Evolutionary conservation across 805 yeast species (phyloP), one percentile per base, ranked within the genome.

Genomic region (Cyberlindnera maclurae): DNA sequence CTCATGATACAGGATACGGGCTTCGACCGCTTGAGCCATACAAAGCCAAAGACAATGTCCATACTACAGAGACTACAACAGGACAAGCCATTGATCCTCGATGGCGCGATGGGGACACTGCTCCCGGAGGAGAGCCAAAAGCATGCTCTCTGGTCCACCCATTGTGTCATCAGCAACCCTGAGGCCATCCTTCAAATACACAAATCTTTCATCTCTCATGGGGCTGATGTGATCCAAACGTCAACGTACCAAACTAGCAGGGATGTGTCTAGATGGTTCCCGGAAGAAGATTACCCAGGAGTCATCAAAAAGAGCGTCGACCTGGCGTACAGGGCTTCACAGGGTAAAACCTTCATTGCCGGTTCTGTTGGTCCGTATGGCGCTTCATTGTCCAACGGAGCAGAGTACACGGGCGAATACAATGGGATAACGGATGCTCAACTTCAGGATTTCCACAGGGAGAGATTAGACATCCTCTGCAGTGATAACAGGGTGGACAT

Each of bases 341-440:
- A 18, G 10, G 44, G 35, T 20, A 37, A 38, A 5, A 38, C 51
- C 5, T 50, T 49, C 31, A 65, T 79, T 5, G 75, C 74, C 2
- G 94, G 84, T 0, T 74, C 84, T 7, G 59, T 83, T 28, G 95
- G 95, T 0, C 86, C 95, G 0, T 85, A 75, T 54, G 94, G 89
- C 1, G 83, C 89, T 0, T 76, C 61, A 46, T 52, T 81, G 28
- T 75, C 81, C 22, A 68, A 75, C 45, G 87, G 88, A 1, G 68
- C 81, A 0, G 95, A 85, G 51, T 85, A 79, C 49, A 75, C 79
- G 4, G 94, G 94, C 2, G 67, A 77, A 36, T 83, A 82, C 54
- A 68, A 66, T 10, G 63, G 56, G 18, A 52, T 60, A 3, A 54
- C 56, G 9, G 61, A 59, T 12, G 54, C 53, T 15, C 50, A 45